These are phyloP conservation scores for Pelargonium australe DNA, from an alignment of 441 rosid genomes.

Conservation along the genomic window DNA sequence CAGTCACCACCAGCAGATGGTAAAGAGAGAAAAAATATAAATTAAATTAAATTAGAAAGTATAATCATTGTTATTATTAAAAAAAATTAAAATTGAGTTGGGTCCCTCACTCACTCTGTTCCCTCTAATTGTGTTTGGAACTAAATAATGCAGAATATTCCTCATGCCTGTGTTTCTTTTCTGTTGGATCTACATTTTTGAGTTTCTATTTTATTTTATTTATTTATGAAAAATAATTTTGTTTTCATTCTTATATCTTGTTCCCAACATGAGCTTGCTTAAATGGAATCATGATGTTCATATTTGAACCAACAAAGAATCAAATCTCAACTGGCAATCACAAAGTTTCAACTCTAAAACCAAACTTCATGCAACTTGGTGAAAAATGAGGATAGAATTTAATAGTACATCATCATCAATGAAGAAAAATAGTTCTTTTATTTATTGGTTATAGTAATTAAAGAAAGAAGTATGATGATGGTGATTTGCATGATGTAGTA, in stretches of 20 bases:
- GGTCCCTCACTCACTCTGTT: conserved; percentile 6
- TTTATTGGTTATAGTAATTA: not conserved
- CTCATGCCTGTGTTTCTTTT: not conserved
- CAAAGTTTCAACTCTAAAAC: not conserved
- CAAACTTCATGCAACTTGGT: not conserved
- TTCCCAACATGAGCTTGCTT: too few relatives aligned
- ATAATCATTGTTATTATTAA: not conserved
- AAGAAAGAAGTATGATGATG: not conserved
- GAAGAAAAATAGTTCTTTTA: too few relatives aligned
- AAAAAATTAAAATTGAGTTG: not conserved
- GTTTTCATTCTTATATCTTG: not conserved
- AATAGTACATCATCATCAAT: too few relatives aligned
- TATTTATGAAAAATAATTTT: too few relatives aligned
- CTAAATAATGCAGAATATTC: not conserved
- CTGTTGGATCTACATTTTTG: not conserved
- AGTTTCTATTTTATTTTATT: too few relatives aligned
- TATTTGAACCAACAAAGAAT: not conserved
- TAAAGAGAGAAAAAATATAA: not conserved
- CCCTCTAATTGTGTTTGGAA: conserved; percentile 1
- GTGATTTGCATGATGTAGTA: not conserved
- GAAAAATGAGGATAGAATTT: not conserved
- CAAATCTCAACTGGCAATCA: not conserved
- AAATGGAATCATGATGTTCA: not conserved
- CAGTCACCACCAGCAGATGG: conserved; percentile 14
- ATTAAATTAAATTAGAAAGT: not conserved